Conservation (phyloP, 2,329 filamentous ascomycete genomes). For the Botryotinia narcissicola region DNA sequence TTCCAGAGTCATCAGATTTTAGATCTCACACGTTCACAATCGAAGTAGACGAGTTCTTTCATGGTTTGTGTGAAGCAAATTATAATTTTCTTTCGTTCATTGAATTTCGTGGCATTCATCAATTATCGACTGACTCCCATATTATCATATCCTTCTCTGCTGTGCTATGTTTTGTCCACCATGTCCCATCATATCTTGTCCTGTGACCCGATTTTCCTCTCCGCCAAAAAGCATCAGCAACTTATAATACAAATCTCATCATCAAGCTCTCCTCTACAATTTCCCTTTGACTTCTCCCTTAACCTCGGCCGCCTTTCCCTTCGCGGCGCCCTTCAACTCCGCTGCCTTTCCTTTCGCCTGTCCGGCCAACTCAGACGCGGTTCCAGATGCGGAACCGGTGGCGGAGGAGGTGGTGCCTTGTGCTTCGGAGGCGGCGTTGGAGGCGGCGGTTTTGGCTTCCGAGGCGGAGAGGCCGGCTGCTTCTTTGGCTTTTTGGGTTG, state of each 20-base stretch:
- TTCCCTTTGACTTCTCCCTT: neutral
- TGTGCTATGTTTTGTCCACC: neutral
- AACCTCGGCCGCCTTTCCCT: conserved; percentile 27
- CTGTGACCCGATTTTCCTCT: neutral
- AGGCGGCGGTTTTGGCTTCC: conserved; percentile 38
- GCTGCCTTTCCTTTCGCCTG: conserved; percentile 40
- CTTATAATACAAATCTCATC: neutral
- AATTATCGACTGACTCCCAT: neutral
- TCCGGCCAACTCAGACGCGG: conserved; percentile 42
- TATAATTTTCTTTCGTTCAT: neutral
- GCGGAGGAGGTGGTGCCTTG: conserved; percentile 39
- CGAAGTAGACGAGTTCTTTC: neutral
- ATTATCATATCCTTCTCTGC: too few relatives aligned
- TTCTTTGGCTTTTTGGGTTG: conserved; percentile 50
- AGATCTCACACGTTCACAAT: neutral
- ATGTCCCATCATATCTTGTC: neutral
- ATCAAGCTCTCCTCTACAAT: neutral
- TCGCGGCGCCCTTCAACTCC: conserved; percentile 42
- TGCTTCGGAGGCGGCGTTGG: conserved; percentile 33
- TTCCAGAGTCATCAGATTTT: neutral
- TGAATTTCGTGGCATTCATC: neutral
- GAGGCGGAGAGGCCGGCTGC: conserved; percentile 40
- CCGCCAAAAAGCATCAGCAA: neutral
- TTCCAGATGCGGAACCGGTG: conserved; percentile 36
- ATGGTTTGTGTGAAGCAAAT: neutral